Evolutionary conservation across 106 monocot genomes (phyloP).

Genomic region (Vanilla planifolia): DNA sequence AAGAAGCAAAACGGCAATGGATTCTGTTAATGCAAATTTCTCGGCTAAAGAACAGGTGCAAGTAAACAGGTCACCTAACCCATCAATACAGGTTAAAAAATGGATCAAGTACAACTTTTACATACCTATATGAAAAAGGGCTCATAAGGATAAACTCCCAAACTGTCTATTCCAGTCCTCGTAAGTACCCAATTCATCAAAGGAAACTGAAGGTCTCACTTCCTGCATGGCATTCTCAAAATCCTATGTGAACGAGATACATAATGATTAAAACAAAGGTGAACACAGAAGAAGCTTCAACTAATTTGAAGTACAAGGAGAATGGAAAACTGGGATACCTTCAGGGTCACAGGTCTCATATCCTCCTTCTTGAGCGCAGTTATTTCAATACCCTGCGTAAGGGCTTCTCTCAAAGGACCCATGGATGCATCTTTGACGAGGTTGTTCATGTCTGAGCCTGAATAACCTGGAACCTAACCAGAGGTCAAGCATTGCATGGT

Average conservation of each 20-base stretch:
- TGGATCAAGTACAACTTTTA: too few species aligned
- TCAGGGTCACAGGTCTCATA: constrained; percentile 59
- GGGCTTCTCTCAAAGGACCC: constrained; percentile 89
- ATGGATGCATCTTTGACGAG: constrained; percentile 99
- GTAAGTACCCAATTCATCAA: constrained; percentile 59
- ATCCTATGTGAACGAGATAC: constrained; percentile 35
- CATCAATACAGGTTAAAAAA: too few species aligned
- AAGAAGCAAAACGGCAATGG: too few species aligned
- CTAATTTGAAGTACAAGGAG: not conserved
- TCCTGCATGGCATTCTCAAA: constrained; percentile 79
- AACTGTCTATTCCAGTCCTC: constrained; percentile 95
- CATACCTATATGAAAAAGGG: too few species aligned
- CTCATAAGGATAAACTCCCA: constrained; percentile 78
- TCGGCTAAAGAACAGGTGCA: too few species aligned
- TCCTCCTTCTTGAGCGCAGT: constrained; percentile 81
- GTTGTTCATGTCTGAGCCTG: constrained; percentile 96
- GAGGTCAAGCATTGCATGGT: not conserved
- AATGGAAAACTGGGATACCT: constrained; percentile 23
- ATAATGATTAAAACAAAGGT: too few species aligned
- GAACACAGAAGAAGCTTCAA: too few species aligned
- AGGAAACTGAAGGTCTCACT: constrained; percentile 86
- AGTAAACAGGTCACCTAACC: too few species aligned
- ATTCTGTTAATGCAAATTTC: too few species aligned
- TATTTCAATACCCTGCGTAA: constrained; percentile 66
- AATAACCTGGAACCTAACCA: constrained; percentile 56